Conservation (phyloP, 176 grass and related monocot species). For the Oryza meridionalis region DNA sequence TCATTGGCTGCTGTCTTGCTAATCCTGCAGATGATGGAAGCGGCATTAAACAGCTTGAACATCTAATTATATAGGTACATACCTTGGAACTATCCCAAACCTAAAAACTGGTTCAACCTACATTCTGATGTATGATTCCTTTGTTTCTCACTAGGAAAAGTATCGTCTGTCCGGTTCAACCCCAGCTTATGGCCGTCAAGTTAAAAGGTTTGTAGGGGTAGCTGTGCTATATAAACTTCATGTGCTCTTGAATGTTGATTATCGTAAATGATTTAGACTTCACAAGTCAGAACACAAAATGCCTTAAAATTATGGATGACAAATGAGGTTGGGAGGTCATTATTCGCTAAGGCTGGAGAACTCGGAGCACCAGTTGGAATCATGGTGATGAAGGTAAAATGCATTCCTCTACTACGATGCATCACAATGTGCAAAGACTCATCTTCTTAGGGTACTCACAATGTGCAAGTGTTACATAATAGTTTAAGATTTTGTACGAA, state of each 20-base stretch:
- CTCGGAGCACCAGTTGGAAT: constrained; percentile 84
- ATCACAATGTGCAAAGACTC: neutral
- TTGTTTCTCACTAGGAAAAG: constrained; percentile 60
- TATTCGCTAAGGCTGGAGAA: constrained; percentile 86
- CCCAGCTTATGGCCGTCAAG: constrained; percentile 81
- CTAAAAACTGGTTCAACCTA: neutral
- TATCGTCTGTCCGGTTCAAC: constrained; percentile 85
- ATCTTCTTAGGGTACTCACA: neutral
- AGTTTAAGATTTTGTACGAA: neutral
- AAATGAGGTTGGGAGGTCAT: constrained; percentile 81
- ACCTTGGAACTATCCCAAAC: constrained; percentile 8
- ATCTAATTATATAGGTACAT: constrained; percentile 71
- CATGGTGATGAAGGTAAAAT: constrained; percentile 77
- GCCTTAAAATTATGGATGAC: constrained; percentile 60
- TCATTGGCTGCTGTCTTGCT: constrained; percentile 83
- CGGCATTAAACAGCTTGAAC: constrained; percentile 77
- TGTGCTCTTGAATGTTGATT: constrained; percentile 10
- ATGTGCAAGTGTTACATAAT: neutral
- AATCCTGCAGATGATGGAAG: constrained; percentile 84
- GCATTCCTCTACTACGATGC: constrained; percentile 17
- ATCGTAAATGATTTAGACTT: constrained; percentile 36
- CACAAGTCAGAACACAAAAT: constrained; percentile 4
- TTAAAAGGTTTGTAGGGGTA: constrained; percentile 71
- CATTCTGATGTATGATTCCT: constrained; percentile 1
- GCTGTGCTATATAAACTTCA: neutral